Conservation (phyloP, 2,329 filamentous ascomycete species). For the Colletotrichum sojae region DNA sequence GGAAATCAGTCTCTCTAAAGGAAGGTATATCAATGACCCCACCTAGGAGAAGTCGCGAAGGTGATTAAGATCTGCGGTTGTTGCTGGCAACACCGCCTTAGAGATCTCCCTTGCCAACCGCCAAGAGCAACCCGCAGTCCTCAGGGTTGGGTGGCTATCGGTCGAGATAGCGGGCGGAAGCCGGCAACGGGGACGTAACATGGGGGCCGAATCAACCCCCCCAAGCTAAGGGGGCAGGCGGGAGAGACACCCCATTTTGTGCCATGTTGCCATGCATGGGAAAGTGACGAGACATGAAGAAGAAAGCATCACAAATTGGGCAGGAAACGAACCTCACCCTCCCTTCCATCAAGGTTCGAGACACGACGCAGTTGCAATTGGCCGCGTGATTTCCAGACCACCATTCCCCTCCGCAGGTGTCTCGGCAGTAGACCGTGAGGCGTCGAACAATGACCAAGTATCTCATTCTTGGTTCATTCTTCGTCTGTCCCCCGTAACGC, state of each 20-base stretch:
- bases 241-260: conserved; percentile 18
- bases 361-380: conserved; percentile 8
- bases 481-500: not conserved
- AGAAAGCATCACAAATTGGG: conserved; percentile 19
- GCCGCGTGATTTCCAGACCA: conserved; percentile 5
- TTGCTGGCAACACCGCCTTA: conserved; percentile 2
- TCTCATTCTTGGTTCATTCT: too few relatives aligned
- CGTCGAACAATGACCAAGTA: too few relatives aligned
- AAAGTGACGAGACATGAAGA: conserved; percentile 27
- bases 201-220: conserved; percentile 2
- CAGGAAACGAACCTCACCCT: not conserved
- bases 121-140: not conserved
- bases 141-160: not conserved
- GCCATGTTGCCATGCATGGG: conserved; percentile 22
- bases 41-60: not conserved
- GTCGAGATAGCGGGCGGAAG: conserved; percentile 14
- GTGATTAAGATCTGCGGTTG: conserved; percentile 17
- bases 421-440: conserved; percentile 9
- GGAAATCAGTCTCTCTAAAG: not conserved
- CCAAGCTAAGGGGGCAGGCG: conserved; percentile 2
- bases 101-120: conserved; percentile 12
- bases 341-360: not conserved
- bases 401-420: not conserved
- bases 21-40: not conserved
- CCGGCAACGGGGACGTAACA: conserved; percentile 9